Evolutionary conservation across 192 early-diverging fungal genomes (phyloP), one percentile per base, ranked within the genome.

Genomic region (Coemansia erecta): DNA sequence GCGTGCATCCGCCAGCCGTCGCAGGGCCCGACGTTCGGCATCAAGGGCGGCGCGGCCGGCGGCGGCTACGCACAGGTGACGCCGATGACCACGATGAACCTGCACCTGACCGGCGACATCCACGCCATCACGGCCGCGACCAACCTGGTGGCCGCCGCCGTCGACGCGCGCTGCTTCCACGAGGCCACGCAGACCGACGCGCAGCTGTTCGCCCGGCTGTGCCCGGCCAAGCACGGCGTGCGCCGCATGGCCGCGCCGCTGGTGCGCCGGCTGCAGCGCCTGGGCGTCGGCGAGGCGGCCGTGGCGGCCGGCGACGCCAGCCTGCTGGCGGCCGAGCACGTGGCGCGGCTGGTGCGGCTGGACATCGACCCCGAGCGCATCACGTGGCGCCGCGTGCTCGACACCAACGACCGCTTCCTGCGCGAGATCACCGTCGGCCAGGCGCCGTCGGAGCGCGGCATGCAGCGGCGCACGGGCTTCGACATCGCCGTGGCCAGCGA

Each of bases 21-120:
- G 41, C 95, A 98, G 71, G 97, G 97, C 31, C 97, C 97, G 19
- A 99, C 97, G 5, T 98, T 99, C 70, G 97, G 97, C 44, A 98
- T 99, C 82, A 99, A 99, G 73, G 97, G 97, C 52, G 95, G 95
- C 14, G 95, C 95, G 35, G 95, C 95, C 26, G 95, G 95, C 58
- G 95, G 97, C 28, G 95, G 97, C 17, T 98, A 98, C 78, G 91
- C 94, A n/a, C 95, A 98, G 72, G 93, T 99, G 51, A 96, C 97
- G 60, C 97, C 97, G 21, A 99, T 99, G 97, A 94, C 97, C 60
- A 91, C 97, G 61, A 98, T 99, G 85, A 99, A 99, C 77, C 81
- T 99, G 60, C 97, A 99, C 56, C 83, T 99, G 82, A 99, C 97
- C 5, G 97, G 97, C 45, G 97, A 99, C 80, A 96, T 98, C 69